Conservation (phyloP, 768 basidiomycete species). For the Galerina sulciceps region DNA sequence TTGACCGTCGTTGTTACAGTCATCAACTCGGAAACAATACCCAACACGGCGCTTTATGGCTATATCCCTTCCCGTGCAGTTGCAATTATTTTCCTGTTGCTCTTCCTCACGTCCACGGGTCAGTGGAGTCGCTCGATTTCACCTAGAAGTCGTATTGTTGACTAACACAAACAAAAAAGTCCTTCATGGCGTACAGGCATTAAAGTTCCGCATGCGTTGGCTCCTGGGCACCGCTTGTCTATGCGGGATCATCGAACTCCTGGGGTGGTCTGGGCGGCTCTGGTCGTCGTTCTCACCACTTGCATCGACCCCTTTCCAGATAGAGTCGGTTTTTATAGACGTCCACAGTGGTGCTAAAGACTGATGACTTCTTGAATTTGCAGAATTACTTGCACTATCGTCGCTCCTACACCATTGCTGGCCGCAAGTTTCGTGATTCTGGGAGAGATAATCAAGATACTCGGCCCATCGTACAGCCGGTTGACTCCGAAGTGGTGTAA, state of each 20-base stretch:
- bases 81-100: constrained; percentile 1
- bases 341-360: neutral
- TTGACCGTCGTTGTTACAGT: too few species aligned
- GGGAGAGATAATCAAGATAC: constrained; percentile 43
- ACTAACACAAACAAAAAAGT: neutral
- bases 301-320: constrained; percentile 14
- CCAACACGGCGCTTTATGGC: neutral
- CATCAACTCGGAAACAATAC: neutral
- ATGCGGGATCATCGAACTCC: constrained; percentile 22
- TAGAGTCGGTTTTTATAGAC: constrained; percentile 15
- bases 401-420: constrained; percentile 57
- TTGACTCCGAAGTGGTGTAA: constrained; percentile 45
- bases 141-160: neutral
- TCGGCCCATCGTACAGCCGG: constrained; percentile 50
- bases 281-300: constrained; percentile 20
- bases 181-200: constrained; percentile 16
- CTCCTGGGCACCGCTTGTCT: constrained; percentile 17
- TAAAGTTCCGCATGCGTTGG: constrained; percentile 23
- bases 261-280: constrained; percentile 25
- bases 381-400: constrained; percentile 53
- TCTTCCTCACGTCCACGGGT: constrained; percentile 7
- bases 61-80: constrained; percentile 5
- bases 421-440: constrained; percentile 65
- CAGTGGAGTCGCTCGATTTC: neutral
- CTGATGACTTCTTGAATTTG: neutral